Percentiles rank a stretch among this genome's conserved stretches.
Evolutionary conservation across 495 filamentous ascomycete genomes (phyloP).

Genomic region (Annulohypoxylon stygium): DNA sequence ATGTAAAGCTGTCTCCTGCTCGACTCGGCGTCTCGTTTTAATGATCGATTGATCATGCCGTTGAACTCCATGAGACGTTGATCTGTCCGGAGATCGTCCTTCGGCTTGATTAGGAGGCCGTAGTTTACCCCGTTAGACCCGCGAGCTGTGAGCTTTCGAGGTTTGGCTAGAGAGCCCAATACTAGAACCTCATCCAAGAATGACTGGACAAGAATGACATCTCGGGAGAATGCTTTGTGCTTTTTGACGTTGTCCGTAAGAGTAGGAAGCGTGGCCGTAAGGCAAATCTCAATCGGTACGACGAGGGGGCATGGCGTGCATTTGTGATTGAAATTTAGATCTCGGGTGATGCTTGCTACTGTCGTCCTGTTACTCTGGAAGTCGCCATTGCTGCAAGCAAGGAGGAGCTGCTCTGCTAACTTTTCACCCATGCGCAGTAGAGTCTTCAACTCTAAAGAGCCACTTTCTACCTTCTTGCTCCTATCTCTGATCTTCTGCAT

Average conservation of each 20-base stretch:
- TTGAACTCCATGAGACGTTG: slow-evolving; percentile 99
- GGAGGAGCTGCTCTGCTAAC: slow-evolving; percentile 84
- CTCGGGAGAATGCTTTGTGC: slow-evolving; percentile 85
- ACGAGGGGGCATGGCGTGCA: slow-evolving; percentile 85
- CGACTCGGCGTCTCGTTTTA: slow-evolving; percentile 91
- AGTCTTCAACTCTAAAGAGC: slow-evolving; percentile 67
- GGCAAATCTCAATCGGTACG: slow-evolving; percentile 85
- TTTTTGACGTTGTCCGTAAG: slow-evolving; percentile 75
- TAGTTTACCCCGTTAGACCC: slow-evolving; percentile 92
- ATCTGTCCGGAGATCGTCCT: slow-evolving; percentile 96
- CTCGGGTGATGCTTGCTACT: slow-evolving; percentile 74
- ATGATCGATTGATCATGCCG: slow-evolving; percentile 92
- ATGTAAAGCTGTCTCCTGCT: slow-evolving; percentile 87
- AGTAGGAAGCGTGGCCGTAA: slow-evolving; percentile 85
- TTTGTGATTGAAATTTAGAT: slow-evolving; percentile 87
- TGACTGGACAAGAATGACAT: slow-evolving; percentile 65
- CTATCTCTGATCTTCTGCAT: slow-evolving; percentile 57
- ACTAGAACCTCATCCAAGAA: slow-evolving; percentile 89
- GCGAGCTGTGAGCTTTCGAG: slow-evolving; percentile 87
- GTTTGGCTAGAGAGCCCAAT: slow-evolving; percentile 91
- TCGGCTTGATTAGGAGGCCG: slow-evolving; percentile 93
- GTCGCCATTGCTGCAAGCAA: slow-evolving; percentile 82
- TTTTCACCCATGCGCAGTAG: slow-evolving; percentile 84
- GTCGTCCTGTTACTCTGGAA: slow-evolving; percentile 73
- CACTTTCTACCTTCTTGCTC: slow-evolving; percentile 53